A percentile compares a stretch with the other conserved stretches of the same genome.
Conservation (phyloP, 1,284 basidiomycete species). For the Puccinia hordei region DNA sequence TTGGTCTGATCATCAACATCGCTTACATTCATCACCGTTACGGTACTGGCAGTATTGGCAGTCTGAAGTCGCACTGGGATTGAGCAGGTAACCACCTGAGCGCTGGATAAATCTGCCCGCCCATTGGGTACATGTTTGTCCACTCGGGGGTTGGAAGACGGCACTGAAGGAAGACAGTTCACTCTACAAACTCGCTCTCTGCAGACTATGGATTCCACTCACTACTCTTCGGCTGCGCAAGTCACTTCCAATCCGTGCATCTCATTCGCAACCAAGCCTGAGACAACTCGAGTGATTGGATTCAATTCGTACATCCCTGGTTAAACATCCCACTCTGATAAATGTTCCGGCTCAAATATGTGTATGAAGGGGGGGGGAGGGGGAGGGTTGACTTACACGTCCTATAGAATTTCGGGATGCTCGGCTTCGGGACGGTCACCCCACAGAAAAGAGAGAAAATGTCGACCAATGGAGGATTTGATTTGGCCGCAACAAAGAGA, state of each 20-base stretch:
- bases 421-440: constrained; percentile 64
- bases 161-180: too few relatives aligned
- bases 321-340: too few relatives aligned
- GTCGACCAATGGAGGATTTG: constrained; percentile 68
- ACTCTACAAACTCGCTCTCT: too few relatives aligned
- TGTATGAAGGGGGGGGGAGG: too few relatives aligned
- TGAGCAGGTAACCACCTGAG: constrained; percentile 74
- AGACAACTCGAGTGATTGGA: constrained; percentile 57
- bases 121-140: constrained; percentile 74
- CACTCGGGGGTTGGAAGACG: constrained; percentile 71
- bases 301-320: constrained; percentile 59
- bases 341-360: too few relatives aligned
- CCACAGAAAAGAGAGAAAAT: constrained; percentile 70
- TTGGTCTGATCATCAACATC: neutral
- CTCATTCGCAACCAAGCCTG: constrained; percentile 75
- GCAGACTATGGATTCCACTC: too few relatives aligned
- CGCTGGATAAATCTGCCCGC: constrained; percentile 65
- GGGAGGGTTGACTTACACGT: constrained; percentile 69
- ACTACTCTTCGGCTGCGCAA: constrained; percentile 64
- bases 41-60: constrained; percentile 74
- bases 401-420: constrained; percentile 72
- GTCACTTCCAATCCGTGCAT: constrained; percentile 72
- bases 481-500: constrained; percentile 69
- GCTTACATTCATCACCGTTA: constrained; percentile 52
- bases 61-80: constrained; percentile 66